phyloP scores from a whole-genome alignment of 371 early-diverging fungal species.

The Mucor piriformis region DNA sequence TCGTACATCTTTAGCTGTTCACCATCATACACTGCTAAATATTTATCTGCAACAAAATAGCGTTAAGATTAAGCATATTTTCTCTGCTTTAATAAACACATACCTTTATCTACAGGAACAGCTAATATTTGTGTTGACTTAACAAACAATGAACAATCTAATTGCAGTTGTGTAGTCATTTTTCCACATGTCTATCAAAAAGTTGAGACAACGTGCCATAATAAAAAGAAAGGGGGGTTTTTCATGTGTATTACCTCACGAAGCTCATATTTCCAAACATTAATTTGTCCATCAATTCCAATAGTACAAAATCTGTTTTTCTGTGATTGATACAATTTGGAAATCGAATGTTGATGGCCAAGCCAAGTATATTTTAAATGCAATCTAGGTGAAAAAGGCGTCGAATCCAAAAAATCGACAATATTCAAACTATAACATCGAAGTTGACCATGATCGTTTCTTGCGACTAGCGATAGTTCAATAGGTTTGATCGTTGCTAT shows the following conservation, averaged over 20 bases:
- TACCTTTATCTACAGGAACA: conserved; percentile 40
- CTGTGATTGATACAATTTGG: conserved; percentile 38
- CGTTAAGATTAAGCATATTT: not conserved
- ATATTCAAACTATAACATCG: conserved; percentile 72
- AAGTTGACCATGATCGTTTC: conserved; percentile 63
- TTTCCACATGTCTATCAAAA: conserved; percentile 28
- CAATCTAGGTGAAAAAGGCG: conserved; percentile 62
- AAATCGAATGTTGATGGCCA: conserved; percentile 63
- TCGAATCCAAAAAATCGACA: conserved; percentile 75
- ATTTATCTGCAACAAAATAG: conserved; percentile 26
- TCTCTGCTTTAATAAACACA: not conserved
- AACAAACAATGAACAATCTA: conserved; percentile 31
- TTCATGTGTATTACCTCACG: conserved; percentile 43
- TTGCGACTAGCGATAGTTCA: conserved; percentile 67
- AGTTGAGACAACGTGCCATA: too few relatives aligned
- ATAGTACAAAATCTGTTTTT: conserved; percentile 55
- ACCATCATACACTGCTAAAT: conserved; percentile 46
- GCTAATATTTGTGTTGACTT: conserved; percentile 24
- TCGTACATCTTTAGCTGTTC: conserved; percentile 28
- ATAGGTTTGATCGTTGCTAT: conserved; percentile 68
- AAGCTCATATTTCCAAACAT: conserved; percentile 60
- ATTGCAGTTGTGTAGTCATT: conserved; percentile 37
- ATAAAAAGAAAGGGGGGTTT: too few relatives aligned
- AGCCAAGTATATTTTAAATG: conserved; percentile 69
- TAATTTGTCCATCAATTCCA: conserved; percentile 55